Conservation (phyloP, 2,329 filamentous ascomycete genomes). For the Elsinoe arachidis region DNA sequence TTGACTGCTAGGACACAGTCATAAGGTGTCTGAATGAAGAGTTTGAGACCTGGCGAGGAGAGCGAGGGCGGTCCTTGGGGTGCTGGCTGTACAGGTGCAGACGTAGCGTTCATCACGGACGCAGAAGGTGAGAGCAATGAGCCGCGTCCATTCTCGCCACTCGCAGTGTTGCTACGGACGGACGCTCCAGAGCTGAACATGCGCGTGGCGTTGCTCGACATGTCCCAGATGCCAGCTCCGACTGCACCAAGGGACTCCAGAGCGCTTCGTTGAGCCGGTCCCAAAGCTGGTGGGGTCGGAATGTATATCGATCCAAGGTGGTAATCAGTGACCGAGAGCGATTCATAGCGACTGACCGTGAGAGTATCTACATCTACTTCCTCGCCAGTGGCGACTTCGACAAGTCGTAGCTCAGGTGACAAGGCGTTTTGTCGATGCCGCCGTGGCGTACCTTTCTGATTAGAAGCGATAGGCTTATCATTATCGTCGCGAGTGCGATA, state of each 20-base stretch:
- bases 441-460: constrained; percentile 47
- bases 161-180: constrained; percentile 43
- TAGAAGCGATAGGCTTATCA: constrained; percentile 48
- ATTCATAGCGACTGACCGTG: constrained; percentile 77
- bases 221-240: constrained; percentile 71
- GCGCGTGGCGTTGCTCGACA: constrained; percentile 64
- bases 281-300: constrained; percentile 53
- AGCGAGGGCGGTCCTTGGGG: constrained; percentile 39
- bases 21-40: constrained; percentile 94
- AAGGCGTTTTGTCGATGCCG: constrained; percentile 69
- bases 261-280: constrained; percentile 59
- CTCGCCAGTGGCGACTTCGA: constrained; percentile 74
- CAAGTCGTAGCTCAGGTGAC: constrained; percentile 80
- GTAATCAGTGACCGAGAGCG: constrained; percentile 80
- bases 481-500: constrained; percentile 70
- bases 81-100: constrained; percentile 14
- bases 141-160: constrained; percentile 30
- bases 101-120: constrained; percentile 22
- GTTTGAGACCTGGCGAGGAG: constrained; percentile 56
- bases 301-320: constrained; percentile 79
- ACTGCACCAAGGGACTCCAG: constrained; percentile 62
- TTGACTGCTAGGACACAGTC: constrained; percentile 91
- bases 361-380: constrained; percentile 82
- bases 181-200: constrained; percentile 84
- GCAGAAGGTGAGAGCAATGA: constrained; percentile 28